Evolutionary conservation across 164 flowering plant genomes (phyloP).

Genomic region (Aristolochia contorta): DNA sequence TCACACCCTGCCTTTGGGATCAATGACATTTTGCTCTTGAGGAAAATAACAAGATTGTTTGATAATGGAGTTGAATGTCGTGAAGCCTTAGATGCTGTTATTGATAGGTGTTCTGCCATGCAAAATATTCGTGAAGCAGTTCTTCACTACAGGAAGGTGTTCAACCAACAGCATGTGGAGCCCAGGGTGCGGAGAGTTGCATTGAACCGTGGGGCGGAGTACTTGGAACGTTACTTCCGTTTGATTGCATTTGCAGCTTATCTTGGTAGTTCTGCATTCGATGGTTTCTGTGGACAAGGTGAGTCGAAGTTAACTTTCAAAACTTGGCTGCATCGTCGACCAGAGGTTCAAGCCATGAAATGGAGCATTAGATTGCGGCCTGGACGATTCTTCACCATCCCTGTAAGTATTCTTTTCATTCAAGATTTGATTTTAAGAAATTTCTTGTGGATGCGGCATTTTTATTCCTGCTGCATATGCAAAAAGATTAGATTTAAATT

Average conservation of each 20-base stretch:
- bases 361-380: constrained; percentile 91
- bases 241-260: constrained; percentile 94
- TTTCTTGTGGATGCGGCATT: no score
- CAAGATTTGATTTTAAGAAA: neutral
- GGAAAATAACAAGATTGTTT: constrained; percentile 83
- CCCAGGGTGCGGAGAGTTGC: constrained; percentile 85
- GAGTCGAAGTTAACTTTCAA: constrained; percentile 66
- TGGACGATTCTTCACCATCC: constrained; percentile 78
- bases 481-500: no score
- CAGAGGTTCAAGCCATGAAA: constrained; percentile 96
- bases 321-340: constrained; percentile 79
- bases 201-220: constrained; percentile 93
- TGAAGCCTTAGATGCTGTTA: constrained; percentile 78
- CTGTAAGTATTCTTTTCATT: constrained; percentile 41
- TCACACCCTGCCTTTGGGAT: constrained; percentile 63
- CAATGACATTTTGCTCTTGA: constrained; percentile 66
- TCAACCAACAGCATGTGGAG: constrained; percentile 88
- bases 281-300: constrained; percentile 90
- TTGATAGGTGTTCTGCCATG: constrained; percentile 91
- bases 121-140: constrained; percentile 95
- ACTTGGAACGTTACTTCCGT: constrained; percentile 88
- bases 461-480: no score
- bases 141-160: constrained; percentile 68
- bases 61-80: constrained; percentile 88
- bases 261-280: constrained; percentile 93